phyloP scores from a whole-genome alignment of 176 grass and related monocot genomes.

The Raddia guianensis region DNA sequence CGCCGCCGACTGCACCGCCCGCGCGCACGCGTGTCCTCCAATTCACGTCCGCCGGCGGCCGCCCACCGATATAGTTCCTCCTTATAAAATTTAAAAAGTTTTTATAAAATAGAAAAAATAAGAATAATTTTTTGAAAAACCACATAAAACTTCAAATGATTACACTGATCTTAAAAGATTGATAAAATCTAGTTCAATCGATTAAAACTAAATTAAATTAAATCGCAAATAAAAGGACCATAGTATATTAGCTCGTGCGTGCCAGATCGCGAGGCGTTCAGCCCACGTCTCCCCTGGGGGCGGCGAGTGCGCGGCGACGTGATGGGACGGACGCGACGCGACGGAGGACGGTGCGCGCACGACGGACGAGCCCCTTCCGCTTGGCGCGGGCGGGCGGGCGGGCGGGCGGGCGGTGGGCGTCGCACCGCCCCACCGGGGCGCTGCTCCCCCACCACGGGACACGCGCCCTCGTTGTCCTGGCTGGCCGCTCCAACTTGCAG shows the following conservation, averaged over 20 bases:
- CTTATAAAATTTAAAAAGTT: no score
- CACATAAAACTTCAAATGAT: no score
- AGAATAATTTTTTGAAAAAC: no score
- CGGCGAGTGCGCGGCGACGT: not conserved
- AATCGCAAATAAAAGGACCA: no score
- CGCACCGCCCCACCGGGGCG: constrained; percentile 28
- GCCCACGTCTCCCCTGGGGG: constrained; percentile 17
- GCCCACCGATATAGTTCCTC: not conserved
- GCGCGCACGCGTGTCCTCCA: not conserved
- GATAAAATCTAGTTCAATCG: no score
- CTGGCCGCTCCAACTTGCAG: constrained; percentile 30
- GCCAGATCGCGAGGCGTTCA: constrained; percentile 2
- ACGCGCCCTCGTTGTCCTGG: constrained; percentile 30
- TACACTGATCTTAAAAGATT: no score
- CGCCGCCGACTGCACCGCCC: not conserved
- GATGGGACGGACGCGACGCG: not conserved
- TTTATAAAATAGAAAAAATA: no score
- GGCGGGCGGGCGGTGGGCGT: constrained; percentile 2
- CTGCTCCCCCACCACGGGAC: constrained; percentile 51
- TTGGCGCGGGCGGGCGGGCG: not conserved
- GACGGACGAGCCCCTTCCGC: no score
- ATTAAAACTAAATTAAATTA: no score
- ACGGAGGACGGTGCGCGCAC: not conserved
- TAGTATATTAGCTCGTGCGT: not conserved
- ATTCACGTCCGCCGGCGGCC: constrained; percentile 13